A percentile compares a stretch with the other conserved stretches of the same genome.
Conservation (phyloP, 2,329 filamentous ascomycete species). For the Cercospora beticola region DNA sequence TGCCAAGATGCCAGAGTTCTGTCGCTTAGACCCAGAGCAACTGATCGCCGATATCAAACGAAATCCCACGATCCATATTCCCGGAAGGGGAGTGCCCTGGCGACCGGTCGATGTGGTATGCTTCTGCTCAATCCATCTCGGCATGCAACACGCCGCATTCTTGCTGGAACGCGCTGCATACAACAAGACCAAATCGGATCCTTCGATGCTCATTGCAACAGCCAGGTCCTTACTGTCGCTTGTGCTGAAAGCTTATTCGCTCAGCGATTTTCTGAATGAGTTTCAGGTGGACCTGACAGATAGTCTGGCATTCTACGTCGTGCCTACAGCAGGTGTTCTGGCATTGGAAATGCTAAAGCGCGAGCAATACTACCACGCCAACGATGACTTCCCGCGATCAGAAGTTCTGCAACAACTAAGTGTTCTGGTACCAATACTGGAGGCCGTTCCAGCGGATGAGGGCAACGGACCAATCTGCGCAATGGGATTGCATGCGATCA, state of each 20-base stretch:
- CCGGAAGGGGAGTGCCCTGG: conserved; percentile 17
- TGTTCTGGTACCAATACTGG: conserved; percentile 20
- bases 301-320: conserved; percentile 22
- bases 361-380: conserved; percentile 14
- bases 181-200: conserved; percentile 17
- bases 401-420: conserved; percentile 25
- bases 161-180: conserved; percentile 24
- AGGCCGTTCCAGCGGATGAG: conserved; percentile 21
- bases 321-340: conserved; percentile 24
- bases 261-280: conserved; percentile 22
- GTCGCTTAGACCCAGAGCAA: conserved; percentile 17
- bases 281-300: conserved; percentile 22
- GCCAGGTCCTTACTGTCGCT: conserved; percentile 20
- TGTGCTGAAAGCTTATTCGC: conserved; percentile 14
- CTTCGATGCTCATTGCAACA: conserved; percentile 15
- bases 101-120: conserved; percentile 19
- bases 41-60: conserved; percentile 19
- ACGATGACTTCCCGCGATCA: conserved; percentile 20
- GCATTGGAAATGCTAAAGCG: conserved; percentile 26
- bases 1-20: conserved; percentile 17
- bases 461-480: conserved; percentile 23
- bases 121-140: conserved; percentile 16
- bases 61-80: conserved; percentile 15
- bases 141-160: conserved; percentile 19
- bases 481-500: conserved; percentile 25